Percentiles rank a stretch among this genome's conserved stretches.
Evolutionary conservation across 2,329 filamentous ascomycete species (phyloP).

Genomic region (Chaetoscypha palmicola): DNA sequence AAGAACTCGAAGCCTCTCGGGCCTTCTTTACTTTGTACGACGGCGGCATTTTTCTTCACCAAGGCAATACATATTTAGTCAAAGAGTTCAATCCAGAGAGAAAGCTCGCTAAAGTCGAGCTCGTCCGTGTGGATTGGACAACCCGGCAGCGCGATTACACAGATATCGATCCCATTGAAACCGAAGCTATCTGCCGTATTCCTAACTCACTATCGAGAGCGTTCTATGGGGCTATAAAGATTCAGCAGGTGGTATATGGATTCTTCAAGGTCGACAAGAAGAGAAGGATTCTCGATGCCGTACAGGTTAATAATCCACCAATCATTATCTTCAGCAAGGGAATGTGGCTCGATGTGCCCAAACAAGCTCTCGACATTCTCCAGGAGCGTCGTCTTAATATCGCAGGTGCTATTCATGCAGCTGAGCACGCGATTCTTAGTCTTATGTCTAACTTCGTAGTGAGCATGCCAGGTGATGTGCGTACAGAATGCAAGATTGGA

Average conservation of each 20-base stretch:
- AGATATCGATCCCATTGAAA: constrained; percentile 89
- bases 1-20: constrained; percentile 93
- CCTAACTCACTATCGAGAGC: constrained; percentile 56
- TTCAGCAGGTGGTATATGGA: constrained; percentile 84
- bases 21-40: constrained; percentile 96
- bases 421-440: constrained; percentile 82
- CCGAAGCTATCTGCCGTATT: constrained; percentile 75
- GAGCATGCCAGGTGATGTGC: constrained; percentile 81
- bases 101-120: constrained; percentile 79
- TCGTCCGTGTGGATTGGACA: constrained; percentile 89
- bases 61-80: constrained; percentile 88
- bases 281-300: constrained; percentile 79
- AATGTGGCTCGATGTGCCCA: constrained; percentile 92
- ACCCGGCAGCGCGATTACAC: constrained; percentile 90
- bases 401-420: constrained; percentile 86
- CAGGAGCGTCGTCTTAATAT: constrained; percentile 66
- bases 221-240: constrained; percentile 80
- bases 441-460: constrained; percentile 89
- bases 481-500: constrained; percentile 87
- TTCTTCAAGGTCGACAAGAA: constrained; percentile 95
- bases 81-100: constrained; percentile 78
- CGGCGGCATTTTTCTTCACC: constrained; percentile 92
- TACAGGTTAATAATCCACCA: constrained; percentile 88
- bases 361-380: constrained; percentile 70
- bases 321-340: constrained; percentile 80